Percentiles rank a stretch among this genome's conserved stretches.
Conservation (phyloP, 192 early-diverging fungal genomes). For the Coemansia sp. region DNA sequence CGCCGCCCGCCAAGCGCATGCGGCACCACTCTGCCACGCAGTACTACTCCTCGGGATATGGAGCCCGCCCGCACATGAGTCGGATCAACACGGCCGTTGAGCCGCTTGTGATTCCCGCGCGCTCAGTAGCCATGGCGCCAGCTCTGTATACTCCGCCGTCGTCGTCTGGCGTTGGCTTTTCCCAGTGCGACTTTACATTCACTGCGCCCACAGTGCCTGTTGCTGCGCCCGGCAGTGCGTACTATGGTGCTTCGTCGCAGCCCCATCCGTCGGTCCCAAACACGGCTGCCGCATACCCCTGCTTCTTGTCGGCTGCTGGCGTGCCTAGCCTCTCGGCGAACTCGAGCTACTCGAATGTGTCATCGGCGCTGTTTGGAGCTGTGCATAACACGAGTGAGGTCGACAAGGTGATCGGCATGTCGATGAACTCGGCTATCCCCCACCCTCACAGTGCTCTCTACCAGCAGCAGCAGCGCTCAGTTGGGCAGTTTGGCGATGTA, state of each 20-base stretch:
- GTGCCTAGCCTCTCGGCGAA: slow-evolving; percentile 6
- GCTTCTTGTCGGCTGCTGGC: background rate
- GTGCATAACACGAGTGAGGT: slow-evolving; percentile 3
- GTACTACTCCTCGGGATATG: slow-evolving; percentile 10
- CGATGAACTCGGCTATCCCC: background rate
- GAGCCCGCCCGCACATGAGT: slow-evolving; percentile 2
- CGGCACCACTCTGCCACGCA: slow-evolving; percentile 18
- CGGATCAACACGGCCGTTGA: slow-evolving; percentile 12
- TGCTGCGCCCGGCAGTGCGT: slow-evolving; percentile 2
- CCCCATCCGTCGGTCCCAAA: background rate
- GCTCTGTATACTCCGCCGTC: slow-evolving; percentile 39
- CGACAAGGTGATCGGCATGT: slow-evolving; percentile 5
- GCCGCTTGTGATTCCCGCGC: slow-evolving; percentile 18
- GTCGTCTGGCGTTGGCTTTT: slow-evolving; percentile 27
- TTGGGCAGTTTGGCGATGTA: background rate
- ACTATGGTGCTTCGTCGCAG: background rate
- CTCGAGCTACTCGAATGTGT: slow-evolving; percentile 7
- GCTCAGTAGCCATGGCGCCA: slow-evolving; percentile 9
- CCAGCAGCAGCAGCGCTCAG: slow-evolving; percentile 6
- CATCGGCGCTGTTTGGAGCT: slow-evolving; percentile 9
- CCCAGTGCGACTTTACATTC: slow-evolving; percentile 42
- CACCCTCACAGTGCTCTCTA: slow-evolving; percentile 1
- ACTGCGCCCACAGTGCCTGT: slow-evolving; percentile 19
- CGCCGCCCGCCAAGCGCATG: slow-evolving; percentile 48
- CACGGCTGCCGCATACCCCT: background rate